Percentiles rank a stretch among this genome's conserved stretches.
phyloP scores from a whole-genome alignment of 2,329 filamentous ascomycete species.

The Ampelomyces quisqualis region DNA sequence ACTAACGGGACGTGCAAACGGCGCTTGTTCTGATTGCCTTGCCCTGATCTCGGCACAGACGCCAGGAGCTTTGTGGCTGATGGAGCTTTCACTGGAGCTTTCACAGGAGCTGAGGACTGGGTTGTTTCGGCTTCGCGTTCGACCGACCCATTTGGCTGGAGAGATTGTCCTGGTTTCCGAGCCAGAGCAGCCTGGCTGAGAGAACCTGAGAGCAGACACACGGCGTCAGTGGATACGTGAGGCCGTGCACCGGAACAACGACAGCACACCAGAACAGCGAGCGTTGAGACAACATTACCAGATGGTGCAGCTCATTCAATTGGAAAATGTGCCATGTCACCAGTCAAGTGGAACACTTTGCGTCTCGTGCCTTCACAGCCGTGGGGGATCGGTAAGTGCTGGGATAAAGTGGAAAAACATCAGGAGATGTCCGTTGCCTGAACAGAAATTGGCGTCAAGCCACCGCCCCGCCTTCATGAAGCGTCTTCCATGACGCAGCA shows the following conservation, averaged over 20 bases:
- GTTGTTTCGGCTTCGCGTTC: conserved; percentile 22
- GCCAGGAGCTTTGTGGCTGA: conserved; percentile 18
- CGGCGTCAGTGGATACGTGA: no score
- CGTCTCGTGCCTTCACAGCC: conserved; percentile 4
- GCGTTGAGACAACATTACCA: no score
- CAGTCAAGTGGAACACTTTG: no score
- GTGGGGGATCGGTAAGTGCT: conserved; percentile 5
- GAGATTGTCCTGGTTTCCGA: conserved; percentile 12
- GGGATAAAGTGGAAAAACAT: conserved; percentile 20
- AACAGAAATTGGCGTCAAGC: conserved; percentile 19
- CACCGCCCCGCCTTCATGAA: conserved; percentile 18
- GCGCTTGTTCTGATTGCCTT: conserved; percentile 10
- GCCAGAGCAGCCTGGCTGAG: not conserved
- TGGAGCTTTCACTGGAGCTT: no score
- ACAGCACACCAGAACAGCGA: no score
- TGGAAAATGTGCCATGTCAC: no score
- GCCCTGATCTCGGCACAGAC: conserved; percentile 7
- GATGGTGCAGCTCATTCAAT: no score
- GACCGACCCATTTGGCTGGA: conserved; percentile 21
- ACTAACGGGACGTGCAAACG: not conserved
- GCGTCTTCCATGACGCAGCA: no score
- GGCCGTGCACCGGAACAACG: no score
- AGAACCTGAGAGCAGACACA: not conserved
- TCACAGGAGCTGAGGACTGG: conserved; percentile 6
- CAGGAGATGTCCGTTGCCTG: conserved; percentile 26